Evolutionary conservation across 352 stramenopile species (phyloP), one percentile per base, ranked within the genome.

Genomic region (Discostella stelligera): DNA sequence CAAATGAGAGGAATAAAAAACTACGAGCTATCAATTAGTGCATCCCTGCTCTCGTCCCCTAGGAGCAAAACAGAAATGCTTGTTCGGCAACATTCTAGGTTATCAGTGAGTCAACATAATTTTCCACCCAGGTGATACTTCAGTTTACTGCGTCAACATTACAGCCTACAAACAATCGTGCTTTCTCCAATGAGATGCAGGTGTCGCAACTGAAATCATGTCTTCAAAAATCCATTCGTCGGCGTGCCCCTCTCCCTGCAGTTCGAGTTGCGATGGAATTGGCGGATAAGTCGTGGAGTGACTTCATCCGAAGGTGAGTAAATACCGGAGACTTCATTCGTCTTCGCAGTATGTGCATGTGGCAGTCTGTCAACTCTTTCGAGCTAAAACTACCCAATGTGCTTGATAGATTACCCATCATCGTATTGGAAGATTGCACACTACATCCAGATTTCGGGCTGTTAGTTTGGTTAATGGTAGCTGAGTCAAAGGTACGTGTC

Each of bases 381-480:
- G 37, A 14, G 37, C 37, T 44, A 44, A 32, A 44, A 44, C 37
- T 44, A 14, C 13, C 7, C 37, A 61, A 21, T 46, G 46, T 61
- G 3, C 53, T 25, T 6, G 10, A 61, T 44, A 71, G 90, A 50
- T 71, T 94, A 20, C 87, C 90, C 10, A 85, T 94, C 4, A 93
- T 94, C 66, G 70, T 90, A 21, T 55, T 94, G n/a, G 90, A 94
- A 79, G 90, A 94, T 82, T 87, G 82, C 2, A 89, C 84, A 21
- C 55, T 94, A 18, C 90, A 94, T 75, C 79, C 85, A 7, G 78
- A 89, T 62, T 83, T 92, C 66, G 56, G 73, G 10, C 74, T 93
- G 21, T 37, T 94, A 10, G 82, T 92, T 14, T 94, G 88, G 87
- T 70, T 92, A 10, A 92, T 93, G 87, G 74, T 90, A 48, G 87